These are phyloP conservation scores for Trypanosoma brucei DNA, from an alignment of 208 protist species.

Conservation along the genomic window DNA sequence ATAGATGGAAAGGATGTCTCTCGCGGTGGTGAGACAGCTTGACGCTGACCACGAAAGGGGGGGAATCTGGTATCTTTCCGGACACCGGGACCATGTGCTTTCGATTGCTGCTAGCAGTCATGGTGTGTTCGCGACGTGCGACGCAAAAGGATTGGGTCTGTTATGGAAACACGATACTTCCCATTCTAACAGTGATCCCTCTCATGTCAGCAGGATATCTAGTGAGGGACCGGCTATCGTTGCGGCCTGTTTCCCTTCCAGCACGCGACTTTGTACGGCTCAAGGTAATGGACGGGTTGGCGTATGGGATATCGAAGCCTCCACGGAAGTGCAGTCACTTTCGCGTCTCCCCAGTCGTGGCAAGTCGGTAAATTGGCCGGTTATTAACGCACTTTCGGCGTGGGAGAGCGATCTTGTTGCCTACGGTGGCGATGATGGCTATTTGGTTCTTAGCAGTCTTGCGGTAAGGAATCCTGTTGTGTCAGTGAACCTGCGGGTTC, in stretches of 20 bases:
- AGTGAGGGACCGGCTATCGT: constrained; percentile 58
- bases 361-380: constrained; percentile 52
- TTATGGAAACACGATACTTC: constrained; percentile 37
- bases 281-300: constrained; percentile 61
- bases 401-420: constrained; percentile 15
- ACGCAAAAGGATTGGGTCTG: constrained; percentile 42
- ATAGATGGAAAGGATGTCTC: constrained; percentile 26
- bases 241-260: constrained; percentile 42
- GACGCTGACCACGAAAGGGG: neutral
- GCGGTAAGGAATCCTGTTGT: constrained; percentile 11
- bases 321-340: constrained; percentile 21
- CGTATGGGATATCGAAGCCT: constrained; percentile 68
- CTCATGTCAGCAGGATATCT: constrained; percentile 46
- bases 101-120: constrained; percentile 23
- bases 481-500: constrained; percentile 36
- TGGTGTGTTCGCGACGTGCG: constrained; percentile 59
- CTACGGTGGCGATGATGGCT: constrained; percentile 80
- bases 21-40: constrained; percentile 25
- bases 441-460: constrained; percentile 41
- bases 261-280: constrained; percentile 39
- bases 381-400: constrained; percentile 59
- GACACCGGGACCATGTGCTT: constrained; percentile 60
- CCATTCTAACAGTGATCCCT: neutral
- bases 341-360: constrained; percentile 30
- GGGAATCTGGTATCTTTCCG: constrained; percentile 45